Conservation (phyloP, 768 basidiomycete species). For the Rubroboletus pulcherrimus region DNA sequence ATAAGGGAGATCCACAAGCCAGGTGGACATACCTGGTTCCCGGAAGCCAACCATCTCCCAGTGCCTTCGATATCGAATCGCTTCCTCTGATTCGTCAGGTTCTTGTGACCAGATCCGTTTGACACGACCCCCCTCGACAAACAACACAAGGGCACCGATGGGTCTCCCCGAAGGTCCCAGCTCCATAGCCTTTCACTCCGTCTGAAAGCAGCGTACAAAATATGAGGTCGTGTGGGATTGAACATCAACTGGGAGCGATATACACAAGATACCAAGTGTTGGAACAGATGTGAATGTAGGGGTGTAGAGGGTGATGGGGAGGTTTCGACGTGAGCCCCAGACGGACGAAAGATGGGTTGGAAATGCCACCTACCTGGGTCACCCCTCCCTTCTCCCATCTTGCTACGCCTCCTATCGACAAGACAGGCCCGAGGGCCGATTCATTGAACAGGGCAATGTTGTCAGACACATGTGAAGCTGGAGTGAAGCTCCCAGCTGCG, state of each 20-base stretch:
- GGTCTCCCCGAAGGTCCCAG: conserved; percentile 75
- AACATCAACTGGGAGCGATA: conserved; percentile 57
- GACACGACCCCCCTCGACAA: conserved; percentile 18
- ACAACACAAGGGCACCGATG: conserved; percentile 39
- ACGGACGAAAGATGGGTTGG: neutral
- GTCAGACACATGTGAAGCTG: conserved; percentile 38
- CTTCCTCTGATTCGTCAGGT: conserved; percentile 68
- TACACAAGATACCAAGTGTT: neutral
- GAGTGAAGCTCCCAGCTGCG: conserved; percentile 74
- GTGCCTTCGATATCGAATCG: conserved; percentile 72
- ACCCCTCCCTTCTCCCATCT: conserved; percentile 34
- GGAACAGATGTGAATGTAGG: neutral
- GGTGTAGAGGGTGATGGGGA: neutral
- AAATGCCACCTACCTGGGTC: conserved; percentile 43
- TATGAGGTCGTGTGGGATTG: conserved; percentile 65
- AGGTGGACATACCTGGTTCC: conserved; percentile 55
- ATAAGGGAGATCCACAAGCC: neutral
- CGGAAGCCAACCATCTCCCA: conserved; percentile 61
- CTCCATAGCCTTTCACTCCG: conserved; percentile 54
- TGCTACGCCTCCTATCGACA: conserved; percentile 59
- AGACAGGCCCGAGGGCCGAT: conserved; percentile 49
- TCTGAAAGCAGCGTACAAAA: conserved; percentile 79
- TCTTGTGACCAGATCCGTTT: neutral
- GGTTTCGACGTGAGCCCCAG: neutral
- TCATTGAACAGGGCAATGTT: conserved; percentile 72